Evolutionary conservation across 345 rosid species (phyloP).

Genomic region (Eucalyptus sideroxylon): DNA sequence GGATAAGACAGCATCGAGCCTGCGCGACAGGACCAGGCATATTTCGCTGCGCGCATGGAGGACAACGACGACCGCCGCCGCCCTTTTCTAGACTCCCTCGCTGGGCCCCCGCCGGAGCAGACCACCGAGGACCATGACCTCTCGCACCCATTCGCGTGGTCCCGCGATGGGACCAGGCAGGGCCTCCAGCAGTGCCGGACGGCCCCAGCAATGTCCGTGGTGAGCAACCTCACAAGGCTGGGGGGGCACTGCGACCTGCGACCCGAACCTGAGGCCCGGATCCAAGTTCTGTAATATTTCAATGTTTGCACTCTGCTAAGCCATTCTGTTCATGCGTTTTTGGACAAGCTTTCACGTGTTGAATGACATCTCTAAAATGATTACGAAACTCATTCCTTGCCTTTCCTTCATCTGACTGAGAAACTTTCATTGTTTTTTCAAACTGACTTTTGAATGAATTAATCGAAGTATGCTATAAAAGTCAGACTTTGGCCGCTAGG

Average conservation of each 20-base stretch:
- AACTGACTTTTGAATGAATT: background rate
- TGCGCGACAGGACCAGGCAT: background rate
- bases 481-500: background rate
- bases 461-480: background rate
- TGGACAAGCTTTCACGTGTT: background rate
- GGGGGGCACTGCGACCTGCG: background rate
- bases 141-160: background rate
- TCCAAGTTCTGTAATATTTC: background rate
- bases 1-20: background rate
- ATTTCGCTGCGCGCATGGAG: background rate
- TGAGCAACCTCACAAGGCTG: constrained; percentile 8
- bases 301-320: background rate
- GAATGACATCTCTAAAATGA: background rate
- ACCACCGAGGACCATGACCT: too few relatives aligned
- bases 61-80: background rate
- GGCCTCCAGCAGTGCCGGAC: constrained; percentile 50
- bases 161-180: constrained; percentile 16
- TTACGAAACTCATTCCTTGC: background rate
- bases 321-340: background rate
- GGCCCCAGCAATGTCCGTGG: constrained; percentile 67
- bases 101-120: background rate
- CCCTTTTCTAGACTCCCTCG: background rate
- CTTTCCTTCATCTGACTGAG: background rate
- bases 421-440: background rate
- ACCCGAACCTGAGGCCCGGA: constrained; percentile 13